These are phyloP conservation scores for Aspergillus kassunensis DNA, from an alignment of 495 filamentous ascomycete genomes.

Conservation along the genomic window DNA sequence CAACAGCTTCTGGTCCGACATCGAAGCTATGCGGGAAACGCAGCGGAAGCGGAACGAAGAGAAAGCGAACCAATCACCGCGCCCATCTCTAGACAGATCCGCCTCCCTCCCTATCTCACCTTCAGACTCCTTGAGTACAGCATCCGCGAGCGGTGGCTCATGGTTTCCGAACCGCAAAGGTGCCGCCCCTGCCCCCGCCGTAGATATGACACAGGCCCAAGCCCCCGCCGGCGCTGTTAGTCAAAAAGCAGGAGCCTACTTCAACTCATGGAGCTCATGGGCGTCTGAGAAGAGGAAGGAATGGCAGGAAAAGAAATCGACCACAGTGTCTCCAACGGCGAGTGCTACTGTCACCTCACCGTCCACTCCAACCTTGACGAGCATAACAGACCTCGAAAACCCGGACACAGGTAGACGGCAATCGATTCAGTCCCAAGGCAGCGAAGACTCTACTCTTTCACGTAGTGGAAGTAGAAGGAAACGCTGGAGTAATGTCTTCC, in stretches of 20 bases:
- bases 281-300: constrained; percentile 81
- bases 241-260: constrained; percentile 76
- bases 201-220: constrained; percentile 63
- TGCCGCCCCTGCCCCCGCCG: constrained; percentile 31
- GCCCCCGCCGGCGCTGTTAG: constrained; percentile 63
- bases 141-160: constrained; percentile 7
- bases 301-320: constrained; percentile 44
- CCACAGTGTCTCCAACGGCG: constrained; percentile 24
- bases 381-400: constrained; percentile 31
- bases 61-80: constrained; percentile 35
- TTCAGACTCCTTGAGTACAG: constrained; percentile 14
- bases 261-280: constrained; percentile 95
- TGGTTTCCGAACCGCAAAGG: constrained; percentile 33
- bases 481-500: constrained; percentile 43
- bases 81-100: constrained; percentile 31
- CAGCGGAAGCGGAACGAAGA: constrained; percentile 69
- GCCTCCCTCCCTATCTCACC: constrained; percentile 22
- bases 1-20: constrained; percentile 82
- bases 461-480: constrained; percentile 42
- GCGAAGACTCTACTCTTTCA: constrained; percentile 30
- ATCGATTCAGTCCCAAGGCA: constrained; percentile 28
- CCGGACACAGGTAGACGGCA: constrained; percentile 31
- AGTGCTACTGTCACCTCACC: constrained; percentile 21
- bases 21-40: constrained; percentile 79
- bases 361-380: constrained; percentile 26